A percentile compares a stretch with the other conserved stretches of the same genome.
Conservation (phyloP, 2,329 filamentous ascomycete genomes). For the Cladorrhinum sp. region DNA sequence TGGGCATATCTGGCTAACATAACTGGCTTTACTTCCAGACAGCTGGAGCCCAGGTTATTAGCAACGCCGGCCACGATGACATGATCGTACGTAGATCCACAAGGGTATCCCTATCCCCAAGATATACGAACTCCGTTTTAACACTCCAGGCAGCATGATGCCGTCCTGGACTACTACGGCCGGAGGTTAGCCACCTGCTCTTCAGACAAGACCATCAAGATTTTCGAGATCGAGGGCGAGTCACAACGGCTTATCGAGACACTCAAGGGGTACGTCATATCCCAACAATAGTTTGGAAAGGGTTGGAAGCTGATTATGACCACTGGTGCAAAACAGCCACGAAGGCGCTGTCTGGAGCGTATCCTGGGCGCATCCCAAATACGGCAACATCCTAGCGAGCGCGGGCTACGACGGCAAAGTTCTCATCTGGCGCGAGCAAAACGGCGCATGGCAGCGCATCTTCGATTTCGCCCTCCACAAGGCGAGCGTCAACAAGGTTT, state of each 20-base stretch:
- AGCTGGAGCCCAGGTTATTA: conserved; percentile 64
- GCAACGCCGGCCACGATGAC: conserved; percentile 90
- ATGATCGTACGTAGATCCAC: conserved; percentile 86
- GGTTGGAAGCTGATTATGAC: neutral
- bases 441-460: conserved; percentile 73
- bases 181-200: conserved; percentile 94
- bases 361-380: conserved; percentile 97
- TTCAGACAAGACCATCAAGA: conserved; percentile 98
- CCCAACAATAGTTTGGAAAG: neutral
- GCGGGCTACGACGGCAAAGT: conserved; percentile 97
- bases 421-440: conserved; percentile 94
- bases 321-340: conserved; percentile 57
- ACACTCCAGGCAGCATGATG: conserved; percentile 70
- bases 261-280: conserved; percentile 72
- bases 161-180: conserved; percentile 97
- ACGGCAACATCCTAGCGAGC: conserved; percentile 94
- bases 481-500: conserved; percentile 92
- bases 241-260: conserved; percentile 87
- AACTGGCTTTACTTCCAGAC: conserved; percentile 32
- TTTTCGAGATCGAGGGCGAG: conserved; percentile 96
- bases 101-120: neutral
- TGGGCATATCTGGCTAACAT: conserved; percentile 5
- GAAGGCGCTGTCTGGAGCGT: conserved; percentile 98
- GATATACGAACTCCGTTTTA: neutral
- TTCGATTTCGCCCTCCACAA: conserved; percentile 94